Percentiles rank a stretch among this genome's conserved stretches.
phyloP scores from a whole-genome alignment of 2,329 filamentous ascomycete genomes.

The Stachybotrys echinatus region DNA sequence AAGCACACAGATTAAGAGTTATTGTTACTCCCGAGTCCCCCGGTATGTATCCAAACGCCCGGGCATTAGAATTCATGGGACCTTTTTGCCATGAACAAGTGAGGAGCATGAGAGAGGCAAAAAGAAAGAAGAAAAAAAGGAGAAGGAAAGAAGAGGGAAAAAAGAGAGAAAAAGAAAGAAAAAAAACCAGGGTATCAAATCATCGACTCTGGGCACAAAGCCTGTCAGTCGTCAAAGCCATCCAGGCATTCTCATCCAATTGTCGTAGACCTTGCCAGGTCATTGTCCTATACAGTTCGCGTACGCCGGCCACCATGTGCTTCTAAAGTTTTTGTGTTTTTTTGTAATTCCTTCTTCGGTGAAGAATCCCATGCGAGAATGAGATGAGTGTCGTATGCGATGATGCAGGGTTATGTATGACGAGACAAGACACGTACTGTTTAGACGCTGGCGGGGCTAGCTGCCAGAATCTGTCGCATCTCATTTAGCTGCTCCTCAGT shows the following conservation, averaged over 20 bases:
- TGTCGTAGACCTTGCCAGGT: constrained; percentile 7
- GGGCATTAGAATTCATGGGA: neutral
- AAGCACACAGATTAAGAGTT: neutral
- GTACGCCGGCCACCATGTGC: constrained; percentile 14
- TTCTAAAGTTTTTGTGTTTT: constrained; percentile 4
- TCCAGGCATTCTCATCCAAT: constrained; percentile 1
- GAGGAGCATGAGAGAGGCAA: too few relatives aligned
- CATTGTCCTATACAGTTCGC: constrained; percentile 15
- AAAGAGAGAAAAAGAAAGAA: constrained; percentile 9
- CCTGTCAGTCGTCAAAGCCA: constrained; percentile 3
- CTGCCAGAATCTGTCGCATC: constrained; percentile 46
- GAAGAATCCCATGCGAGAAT: neutral
- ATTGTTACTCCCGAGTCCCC: neutral
- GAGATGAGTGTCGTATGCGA: neutral
- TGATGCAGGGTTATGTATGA: neutral
- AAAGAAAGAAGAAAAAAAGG: neutral
- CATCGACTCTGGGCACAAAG: neutral
- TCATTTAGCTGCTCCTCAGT: constrained; percentile 54
- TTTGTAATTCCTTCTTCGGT: too few relatives aligned
- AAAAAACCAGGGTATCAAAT: neutral
- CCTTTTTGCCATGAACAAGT: too few relatives aligned
- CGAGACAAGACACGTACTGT: neutral
- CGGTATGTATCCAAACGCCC: neutral
- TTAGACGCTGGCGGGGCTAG: constrained; percentile 11
- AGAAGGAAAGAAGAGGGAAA: constrained; percentile 10